Percentiles rank a stretch among this genome's conserved stretches.
Conservation (phyloP, 768 basidiomycete species). For the Asterophora lycoperdoides region DNA sequence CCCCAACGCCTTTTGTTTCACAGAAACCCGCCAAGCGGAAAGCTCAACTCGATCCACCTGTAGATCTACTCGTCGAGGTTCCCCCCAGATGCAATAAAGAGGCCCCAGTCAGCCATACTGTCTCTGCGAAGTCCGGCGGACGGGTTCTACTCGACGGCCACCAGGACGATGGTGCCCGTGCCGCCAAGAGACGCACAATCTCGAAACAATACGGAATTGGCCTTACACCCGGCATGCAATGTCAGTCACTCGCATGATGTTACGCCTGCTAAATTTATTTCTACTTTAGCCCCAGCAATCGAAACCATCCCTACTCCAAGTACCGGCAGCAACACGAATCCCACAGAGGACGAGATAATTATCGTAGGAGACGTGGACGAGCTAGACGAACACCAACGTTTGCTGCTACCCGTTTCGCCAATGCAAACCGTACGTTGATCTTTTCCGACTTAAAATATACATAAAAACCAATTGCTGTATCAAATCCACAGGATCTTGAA, state of each 20-base stretch:
- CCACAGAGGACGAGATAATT: conserved; percentile 5
- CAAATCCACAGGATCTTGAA: background rate
- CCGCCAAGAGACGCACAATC: too few species aligned
- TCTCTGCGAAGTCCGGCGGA: conserved; percentile 3
- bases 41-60: background rate
- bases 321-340: background rate
- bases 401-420: background rate
- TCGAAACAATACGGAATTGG: background rate
- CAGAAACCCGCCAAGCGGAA: background rate
- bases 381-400: background rate
- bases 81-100: conserved; percentile 9
- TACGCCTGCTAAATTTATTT: background rate
- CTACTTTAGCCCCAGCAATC: background rate
- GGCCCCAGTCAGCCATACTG: conserved; percentile 1
- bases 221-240: background rate
- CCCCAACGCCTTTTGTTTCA: background rate
- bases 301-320: background rate
- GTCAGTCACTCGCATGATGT: background rate
- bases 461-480: background rate
- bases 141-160: conserved; percentile 4
- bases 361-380: conserved; percentile 3
- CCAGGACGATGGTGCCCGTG: background rate
- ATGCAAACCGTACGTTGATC: background rate
- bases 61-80: conserved; percentile 8
- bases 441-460: background rate